A percentile compares a stretch with the other conserved stretches of the same genome.
Evolutionary conservation across 1,139 yeast genomes (phyloP).

Genomic region (Pichia sp.): DNA sequence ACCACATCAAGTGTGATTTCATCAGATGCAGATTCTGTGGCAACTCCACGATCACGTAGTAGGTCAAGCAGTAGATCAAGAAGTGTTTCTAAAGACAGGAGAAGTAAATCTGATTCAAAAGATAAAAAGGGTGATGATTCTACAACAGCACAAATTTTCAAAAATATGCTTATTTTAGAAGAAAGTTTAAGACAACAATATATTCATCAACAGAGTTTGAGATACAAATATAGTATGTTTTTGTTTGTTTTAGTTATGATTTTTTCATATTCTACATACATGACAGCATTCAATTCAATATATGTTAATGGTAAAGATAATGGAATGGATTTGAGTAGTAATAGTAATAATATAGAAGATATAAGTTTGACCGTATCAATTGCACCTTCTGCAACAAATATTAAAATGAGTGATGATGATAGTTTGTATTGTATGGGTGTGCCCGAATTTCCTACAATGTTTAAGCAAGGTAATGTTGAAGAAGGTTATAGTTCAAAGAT

Average conservation of each 20-base stretch:
- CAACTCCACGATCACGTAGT: slow-evolving; percentile 15
- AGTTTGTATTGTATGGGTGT: not conserved
- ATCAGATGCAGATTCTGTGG: not conserved
- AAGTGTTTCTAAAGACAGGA: slow-evolving; percentile 6
- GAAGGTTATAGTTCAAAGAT: too few relatives aligned
- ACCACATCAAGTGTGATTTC: slow-evolving; percentile 4
- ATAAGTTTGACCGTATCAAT: too few relatives aligned
- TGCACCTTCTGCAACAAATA: too few relatives aligned
- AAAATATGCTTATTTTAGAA: slow-evolving; percentile 77
- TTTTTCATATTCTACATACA: slow-evolving; percentile 22
- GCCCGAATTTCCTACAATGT: not conserved
- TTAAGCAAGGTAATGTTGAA: too few relatives aligned
- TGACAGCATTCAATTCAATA: slow-evolving; percentile 18
- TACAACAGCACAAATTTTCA: slow-evolving; percentile 59
- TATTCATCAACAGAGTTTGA: slow-evolving; percentile 57
- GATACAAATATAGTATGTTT: slow-evolving; percentile 71
- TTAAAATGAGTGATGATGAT: not conserved
- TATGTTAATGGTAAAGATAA: slow-evolving; percentile 3
- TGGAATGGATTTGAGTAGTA: too few relatives aligned
- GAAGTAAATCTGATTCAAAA: slow-evolving; percentile 5
- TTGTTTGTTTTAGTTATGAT: slow-evolving; percentile 32
- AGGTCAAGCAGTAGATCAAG: slow-evolving; percentile 19
- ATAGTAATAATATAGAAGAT: too few relatives aligned
- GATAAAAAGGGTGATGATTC: slow-evolving; percentile 20
- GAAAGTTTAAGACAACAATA: slow-evolving; percentile 80